Conservation (phyloP, 2,329 filamentous ascomycete species). For the Hypoxylon sp. region DNA sequence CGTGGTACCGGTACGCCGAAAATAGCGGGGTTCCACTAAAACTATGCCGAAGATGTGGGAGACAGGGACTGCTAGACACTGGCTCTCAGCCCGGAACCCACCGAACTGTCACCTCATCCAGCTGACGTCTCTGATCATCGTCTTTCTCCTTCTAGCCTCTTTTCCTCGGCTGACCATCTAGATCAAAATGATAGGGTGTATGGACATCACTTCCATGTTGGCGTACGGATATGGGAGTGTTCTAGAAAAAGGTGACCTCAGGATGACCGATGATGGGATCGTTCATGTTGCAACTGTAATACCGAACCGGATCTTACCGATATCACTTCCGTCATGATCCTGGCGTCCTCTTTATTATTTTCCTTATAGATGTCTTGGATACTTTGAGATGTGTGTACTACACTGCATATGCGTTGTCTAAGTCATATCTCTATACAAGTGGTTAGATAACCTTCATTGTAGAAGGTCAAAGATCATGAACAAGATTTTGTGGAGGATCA, state of each 20-base stretch:
- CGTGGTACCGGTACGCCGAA: constrained; percentile 35
- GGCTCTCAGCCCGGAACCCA: constrained; percentile 37
- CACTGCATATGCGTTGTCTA: constrained; percentile 8
- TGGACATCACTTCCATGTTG: constrained; percentile 1
- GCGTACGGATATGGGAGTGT: constrained; percentile 8
- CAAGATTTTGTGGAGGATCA: not conserved
- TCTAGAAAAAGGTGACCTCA: constrained; percentile 28
- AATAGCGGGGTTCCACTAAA: constrained; percentile 41
- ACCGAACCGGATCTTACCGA: constrained; percentile 31
- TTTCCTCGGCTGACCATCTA: constrained; percentile 29
- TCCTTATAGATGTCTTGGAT: not conserved
- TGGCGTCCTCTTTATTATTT: not conserved
- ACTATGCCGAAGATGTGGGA: constrained; percentile 36
- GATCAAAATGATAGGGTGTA: not conserved
- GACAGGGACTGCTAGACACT: constrained; percentile 5
- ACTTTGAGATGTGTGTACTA: constrained; percentile 1
- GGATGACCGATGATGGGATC: constrained; percentile 1
- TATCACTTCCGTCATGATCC: constrained; percentile 14
- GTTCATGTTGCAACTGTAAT: constrained; percentile 11
- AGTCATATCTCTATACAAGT: constrained; percentile 19
- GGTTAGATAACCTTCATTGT: constrained; percentile 11
- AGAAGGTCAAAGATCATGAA: not conserved
- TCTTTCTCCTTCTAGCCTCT: constrained; percentile 11
- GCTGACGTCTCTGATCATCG: constrained; percentile 34
- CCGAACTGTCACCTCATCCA: constrained; percentile 39